Percentiles rank a stretch among this genome's conserved stretches.
Conservation (phyloP, 208 protist species). For the Naegleria gruberi region DNA sequence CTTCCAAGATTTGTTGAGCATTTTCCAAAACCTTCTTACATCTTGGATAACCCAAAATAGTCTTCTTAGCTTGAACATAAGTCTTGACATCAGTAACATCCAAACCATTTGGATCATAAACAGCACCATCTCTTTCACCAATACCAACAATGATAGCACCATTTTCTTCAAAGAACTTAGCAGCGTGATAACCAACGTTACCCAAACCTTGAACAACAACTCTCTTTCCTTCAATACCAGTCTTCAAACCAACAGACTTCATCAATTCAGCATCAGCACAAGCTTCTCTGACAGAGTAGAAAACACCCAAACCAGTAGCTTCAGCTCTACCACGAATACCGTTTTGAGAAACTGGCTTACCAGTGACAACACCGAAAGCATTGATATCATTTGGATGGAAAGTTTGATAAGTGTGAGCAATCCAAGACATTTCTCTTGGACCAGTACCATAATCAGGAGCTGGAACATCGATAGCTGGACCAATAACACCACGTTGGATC, state of each 20-base stretch:
- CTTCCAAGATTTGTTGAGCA: conserved; percentile 37
- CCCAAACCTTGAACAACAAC: conserved; percentile 63
- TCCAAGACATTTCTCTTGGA: conserved; percentile 68
- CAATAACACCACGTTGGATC: conserved; percentile 57
- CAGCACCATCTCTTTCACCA: conserved; percentile 48
- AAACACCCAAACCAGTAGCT: conserved; percentile 60
- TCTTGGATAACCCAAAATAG: conserved; percentile 50
- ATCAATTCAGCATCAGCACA: conserved; percentile 45
- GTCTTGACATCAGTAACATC: conserved; percentile 32
- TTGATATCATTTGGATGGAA: conserved; percentile 35
- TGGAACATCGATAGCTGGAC: conserved; percentile 45
- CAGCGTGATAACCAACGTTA: conserved; percentile 60
- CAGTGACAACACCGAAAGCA: conserved; percentile 60
- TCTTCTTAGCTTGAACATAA: conserved; percentile 25
- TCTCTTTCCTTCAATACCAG: conserved; percentile 56
- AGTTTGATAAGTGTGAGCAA: conserved; percentile 40
- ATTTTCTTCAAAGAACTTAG: conserved; percentile 53
- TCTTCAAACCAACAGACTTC: conserved; percentile 48
- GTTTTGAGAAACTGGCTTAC: conserved; percentile 55
- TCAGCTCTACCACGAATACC: conserved; percentile 57
- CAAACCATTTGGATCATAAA: conserved; percentile 49
- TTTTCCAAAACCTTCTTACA: conserved; percentile 38
- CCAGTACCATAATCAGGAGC: conserved; percentile 65
- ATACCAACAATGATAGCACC: conserved; percentile 59
- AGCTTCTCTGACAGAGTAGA: conserved; percentile 53